phyloP scores from a whole-genome alignment of 805 yeast genomes.

The Ogataea trehalophila region DNA sequence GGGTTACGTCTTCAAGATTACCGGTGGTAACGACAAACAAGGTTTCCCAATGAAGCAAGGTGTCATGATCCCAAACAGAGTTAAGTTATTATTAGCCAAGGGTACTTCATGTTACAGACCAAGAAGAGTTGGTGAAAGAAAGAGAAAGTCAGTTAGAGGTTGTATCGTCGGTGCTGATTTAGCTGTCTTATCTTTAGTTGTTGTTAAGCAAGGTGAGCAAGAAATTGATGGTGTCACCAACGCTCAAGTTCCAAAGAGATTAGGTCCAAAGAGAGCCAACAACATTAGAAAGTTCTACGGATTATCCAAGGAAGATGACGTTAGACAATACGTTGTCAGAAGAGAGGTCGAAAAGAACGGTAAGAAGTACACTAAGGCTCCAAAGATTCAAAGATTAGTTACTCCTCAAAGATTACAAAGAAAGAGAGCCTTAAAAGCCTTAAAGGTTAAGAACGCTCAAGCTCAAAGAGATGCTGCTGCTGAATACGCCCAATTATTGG shows the following conservation, averaged over 20 bases:
- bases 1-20: conserved; percentile 97
- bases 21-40: conserved; percentile 99
- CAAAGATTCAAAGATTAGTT: conserved; percentile 98
- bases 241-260: conserved; percentile 93
- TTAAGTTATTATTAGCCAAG: conserved; percentile 86
- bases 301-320: conserved; percentile 90
- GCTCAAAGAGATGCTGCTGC: conserved; percentile 99
- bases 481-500: conserved; percentile 98
- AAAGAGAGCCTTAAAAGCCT: conserved; percentile 93
- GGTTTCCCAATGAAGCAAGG: conserved; percentile 99
- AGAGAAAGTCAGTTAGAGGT: conserved; percentile 99
- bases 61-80: conserved; percentile 99
- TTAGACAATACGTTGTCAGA: conserved; percentile 89
- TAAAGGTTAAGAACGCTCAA: conserved; percentile 95
- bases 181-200: conserved; percentile 88
- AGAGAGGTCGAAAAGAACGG: conserved; percentile 98
- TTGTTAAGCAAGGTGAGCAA: conserved; percentile 95
- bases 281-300: conserved; percentile 99
- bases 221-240: conserved; percentile 97
- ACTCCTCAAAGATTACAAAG: conserved; percentile 99
- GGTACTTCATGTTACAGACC: conserved; percentile 99
- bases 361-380: conserved; percentile 98
- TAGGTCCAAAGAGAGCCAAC: conserved; percentile 99
- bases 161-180: conserved; percentile 97
- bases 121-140: conserved; percentile 99